Evolutionary conservation across 2,329 filamentous ascomycete species (phyloP), one percentile per base, ranked within the genome.

Genomic region (Chaetothyriales sp.): DNA sequence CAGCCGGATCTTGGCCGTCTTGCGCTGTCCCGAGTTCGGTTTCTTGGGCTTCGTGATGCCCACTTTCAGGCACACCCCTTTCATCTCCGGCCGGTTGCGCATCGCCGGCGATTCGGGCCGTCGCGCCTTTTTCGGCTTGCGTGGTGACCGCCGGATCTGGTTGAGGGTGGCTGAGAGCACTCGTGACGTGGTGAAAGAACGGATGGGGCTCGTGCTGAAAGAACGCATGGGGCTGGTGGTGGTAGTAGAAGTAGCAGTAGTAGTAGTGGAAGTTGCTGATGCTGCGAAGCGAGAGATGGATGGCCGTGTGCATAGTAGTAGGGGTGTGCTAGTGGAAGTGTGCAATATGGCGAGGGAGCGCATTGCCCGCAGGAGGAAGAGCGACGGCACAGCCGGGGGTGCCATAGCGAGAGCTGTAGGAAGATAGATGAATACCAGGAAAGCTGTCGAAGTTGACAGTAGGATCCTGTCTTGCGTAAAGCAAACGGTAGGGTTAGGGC

Each of bases 1-100:
- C 66, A 98, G 74, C 61, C 89, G 77, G 18, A 98, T 84, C 75
- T 90, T 87, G 2, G 90, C 90, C 53, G 88, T 92, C 76, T 98
- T 98, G 58, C 92, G 78, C 76, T 97, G 89, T 51, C 89, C 92
- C 25, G 92, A 98, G 70, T 98, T 98, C 59, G 92, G 92, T 73
- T 98, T 98, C 82, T 98, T 98, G 52, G 92, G 92, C 65, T 92
- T 89, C 62, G 86, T 89, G 62, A 89, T 86, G 64, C 87, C 89
- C 55, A 97, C 92, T 67, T 94, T 89, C 58, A 98, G 73, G 69
- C 92, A 97, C 40, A 98, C 92, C 61, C 90, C 92, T 75, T 97
- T 97, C 72, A 95, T 83, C 65, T 85, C 80, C 3, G 92, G 89
- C 44, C 86, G 78, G 49, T 80, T 69, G 48, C 76, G 75, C 50